A percentile compares a stretch with the other conserved stretches of the same genome.
These are phyloP conservation scores for Chaetomiaceae sp. DNA, from an alignment of 2,329 filamentous ascomycete species.

Conservation along the genomic window DNA sequence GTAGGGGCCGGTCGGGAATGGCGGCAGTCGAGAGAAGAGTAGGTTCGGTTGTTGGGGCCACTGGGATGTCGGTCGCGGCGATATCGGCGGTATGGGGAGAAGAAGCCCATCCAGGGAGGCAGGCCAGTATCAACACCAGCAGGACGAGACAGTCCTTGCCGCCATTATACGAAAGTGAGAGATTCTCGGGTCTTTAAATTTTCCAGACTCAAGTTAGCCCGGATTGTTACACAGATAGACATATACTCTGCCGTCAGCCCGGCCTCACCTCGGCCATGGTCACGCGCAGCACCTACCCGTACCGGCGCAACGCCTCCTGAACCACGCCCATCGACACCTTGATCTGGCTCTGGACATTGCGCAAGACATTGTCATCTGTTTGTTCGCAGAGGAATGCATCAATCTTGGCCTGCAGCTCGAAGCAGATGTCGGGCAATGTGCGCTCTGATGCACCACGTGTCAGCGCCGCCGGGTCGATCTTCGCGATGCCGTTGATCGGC, in stretches of 20 bases:
- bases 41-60: background rate
- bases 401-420: conserved; percentile 55
- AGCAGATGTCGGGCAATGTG: conserved; percentile 42
- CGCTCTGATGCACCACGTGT: conserved; percentile 11
- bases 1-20: conserved; percentile 48
- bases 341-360: conserved; percentile 69
- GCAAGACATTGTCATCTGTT: conserved; percentile 52
- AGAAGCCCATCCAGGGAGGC: conserved; percentile 38
- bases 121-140: conserved; percentile 77
- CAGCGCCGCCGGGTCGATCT: background rate
- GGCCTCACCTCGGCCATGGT: conserved; percentile 20
- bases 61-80: conserved; percentile 11
- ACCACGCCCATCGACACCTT: conserved; percentile 69
- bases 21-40: background rate
- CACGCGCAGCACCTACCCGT: conserved; percentile 53
- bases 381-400: conserved; percentile 61
- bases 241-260: background rate
- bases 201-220: conserved; percentile 11
- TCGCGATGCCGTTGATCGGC: conserved; percentile 9
- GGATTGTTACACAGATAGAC: background rate
- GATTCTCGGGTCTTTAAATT: conserved; percentile 59
- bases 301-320: conserved; percentile 67
- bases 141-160: conserved; percentile 97
- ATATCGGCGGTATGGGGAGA: conserved; percentile 22
- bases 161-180: conserved; percentile 93